Percentiles rank a stretch among this genome's conserved stretches.
Conservation (phyloP, 192 early-diverging fungal species). For the Globomyces pollinis-pini region DNA sequence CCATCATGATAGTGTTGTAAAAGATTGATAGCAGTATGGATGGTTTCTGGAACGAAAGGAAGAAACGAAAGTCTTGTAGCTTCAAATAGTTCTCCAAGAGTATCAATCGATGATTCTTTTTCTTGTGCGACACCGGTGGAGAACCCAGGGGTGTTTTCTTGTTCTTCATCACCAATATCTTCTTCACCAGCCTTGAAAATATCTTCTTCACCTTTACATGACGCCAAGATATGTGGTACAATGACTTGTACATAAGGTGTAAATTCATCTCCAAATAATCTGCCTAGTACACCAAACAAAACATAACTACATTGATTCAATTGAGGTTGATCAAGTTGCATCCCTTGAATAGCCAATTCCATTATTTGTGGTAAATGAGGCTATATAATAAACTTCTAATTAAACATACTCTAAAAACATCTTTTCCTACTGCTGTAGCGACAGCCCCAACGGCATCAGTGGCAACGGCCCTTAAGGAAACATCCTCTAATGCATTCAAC, state of each 20-base stretch:
- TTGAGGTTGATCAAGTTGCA: slow-evolving; percentile 62
- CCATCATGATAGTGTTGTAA: slow-evolving; percentile 72
- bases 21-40: slow-evolving; percentile 59
- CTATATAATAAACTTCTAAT: not conserved
- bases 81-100: slow-evolving; percentile 78
- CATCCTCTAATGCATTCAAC: slow-evolving; percentile 56
- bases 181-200: slow-evolving; percentile 14
- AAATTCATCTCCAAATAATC: slow-evolving; percentile 78
- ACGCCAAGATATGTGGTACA: slow-evolving; percentile 73
- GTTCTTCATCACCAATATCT: slow-evolving; percentile 51
- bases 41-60: slow-evolving; percentile 70
- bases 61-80: slow-evolving; percentile 66
- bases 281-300: slow-evolving; percentile 77
- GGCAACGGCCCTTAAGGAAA: slow-evolving; percentile 74
- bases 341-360: slow-evolving; percentile 68
- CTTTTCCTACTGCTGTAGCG: slow-evolving; percentile 79
- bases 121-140: slow-evolving; percentile 82
- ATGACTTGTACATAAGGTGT: slow-evolving; percentile 63
- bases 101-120: slow-evolving; percentile 87
- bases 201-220: slow-evolving; percentile 67
- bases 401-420: slow-evolving; percentile 46
- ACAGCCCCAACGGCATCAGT: slow-evolving; percentile 77
- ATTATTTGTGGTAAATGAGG: slow-evolving; percentile 70
- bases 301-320: slow-evolving; percentile 80
- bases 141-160: slow-evolving; percentile 48